Percentiles rank a stretch among this genome's conserved stretches.
Conservation (phyloP, 495 filamentous ascomycete genomes). For the Podospora tetraspora region DNA sequence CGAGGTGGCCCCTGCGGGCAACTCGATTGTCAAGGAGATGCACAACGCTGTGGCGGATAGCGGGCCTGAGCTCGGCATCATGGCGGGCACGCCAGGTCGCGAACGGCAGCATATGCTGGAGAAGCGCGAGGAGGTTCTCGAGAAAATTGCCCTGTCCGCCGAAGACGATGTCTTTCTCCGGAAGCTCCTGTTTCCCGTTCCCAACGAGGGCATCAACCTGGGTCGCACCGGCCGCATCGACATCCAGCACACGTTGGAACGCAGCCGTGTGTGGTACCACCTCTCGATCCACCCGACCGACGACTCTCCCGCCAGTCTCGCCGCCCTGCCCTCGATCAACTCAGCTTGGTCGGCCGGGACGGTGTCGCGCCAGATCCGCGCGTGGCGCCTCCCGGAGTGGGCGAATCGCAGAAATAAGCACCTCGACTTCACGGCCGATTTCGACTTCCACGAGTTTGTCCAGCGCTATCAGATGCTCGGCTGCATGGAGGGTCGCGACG, state of each 20-base stretch:
- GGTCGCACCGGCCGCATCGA: conserved; percentile 72
- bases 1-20: conserved; percentile 58
- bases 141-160: conserved; percentile 76
- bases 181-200: conserved; percentile 72
- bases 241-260: conserved; percentile 60
- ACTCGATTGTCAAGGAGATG: conserved; percentile 82
- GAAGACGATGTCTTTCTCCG: conserved; percentile 80
- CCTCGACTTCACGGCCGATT: conserved; percentile 96
- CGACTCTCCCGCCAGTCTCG: conserved; percentile 66
- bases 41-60: conserved; percentile 69
- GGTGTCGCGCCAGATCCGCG: conserved; percentile 84
- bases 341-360: conserved; percentile 85
- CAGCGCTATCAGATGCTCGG: conserved; percentile 76
- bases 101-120: conserved; percentile 77
- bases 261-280: conserved; percentile 93
- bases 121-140: conserved; percentile 72
- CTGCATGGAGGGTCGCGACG: conserved; percentile 84
- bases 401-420: conserved; percentile 85
- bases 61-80: conserved; percentile 77
- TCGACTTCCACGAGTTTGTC: conserved; percentile 88
- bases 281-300: conserved; percentile 88
- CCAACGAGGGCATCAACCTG: conserved; percentile 67
- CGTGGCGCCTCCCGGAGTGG: conserved; percentile 94
- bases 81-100: conserved; percentile 54
- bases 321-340: conserved; percentile 52